Evolutionary conservation across 257 asterid species (phyloP).

Genomic region (Lycium ferocissimum): DNA sequence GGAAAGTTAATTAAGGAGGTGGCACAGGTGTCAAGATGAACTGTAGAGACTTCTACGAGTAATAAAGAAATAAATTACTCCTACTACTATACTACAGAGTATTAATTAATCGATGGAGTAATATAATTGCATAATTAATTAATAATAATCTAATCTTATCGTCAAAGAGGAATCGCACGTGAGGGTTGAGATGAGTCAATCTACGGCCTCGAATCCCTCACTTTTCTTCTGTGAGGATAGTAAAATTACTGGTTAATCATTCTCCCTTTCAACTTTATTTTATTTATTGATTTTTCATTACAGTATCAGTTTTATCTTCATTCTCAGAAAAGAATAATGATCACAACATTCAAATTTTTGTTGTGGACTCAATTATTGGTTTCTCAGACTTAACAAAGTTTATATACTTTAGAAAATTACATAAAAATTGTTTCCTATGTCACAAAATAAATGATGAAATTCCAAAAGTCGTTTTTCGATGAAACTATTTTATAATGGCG

Average conservation of each 20-base stretch:
- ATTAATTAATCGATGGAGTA: not conserved
- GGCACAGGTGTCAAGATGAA: constrained; percentile 47
- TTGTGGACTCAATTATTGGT: not conserved
- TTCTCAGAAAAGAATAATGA: not conserved
- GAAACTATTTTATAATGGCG: too few relatives aligned
- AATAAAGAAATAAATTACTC: not conserved
- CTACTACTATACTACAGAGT: not conserved
- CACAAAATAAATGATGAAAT: not conserved
- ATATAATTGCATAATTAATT: too few relatives aligned
- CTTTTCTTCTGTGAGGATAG: constrained; percentile 35
- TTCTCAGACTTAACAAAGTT: not conserved
- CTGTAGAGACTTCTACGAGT: constrained; percentile 31
- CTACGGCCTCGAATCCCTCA: constrained; percentile 55
- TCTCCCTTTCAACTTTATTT: constrained; percentile 36
- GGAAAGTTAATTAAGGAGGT: constrained; percentile 23
- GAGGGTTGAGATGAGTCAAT: constrained; percentile 61
- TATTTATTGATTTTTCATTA: not conserved
- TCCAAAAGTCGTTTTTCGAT: too few relatives aligned
- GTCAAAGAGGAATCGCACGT: constrained; percentile 53
- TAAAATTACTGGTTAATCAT: constrained; percentile 51
- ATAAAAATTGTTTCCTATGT: not conserved
- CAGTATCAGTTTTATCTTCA: not conserved
- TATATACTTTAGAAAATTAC: not conserved
- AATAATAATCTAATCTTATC: constrained; percentile 8
- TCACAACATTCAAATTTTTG: not conserved